Evolutionary conservation across 2,329 filamentous ascomycete genomes (phyloP).

Genomic region (Trichophyton benhamiae): DNA sequence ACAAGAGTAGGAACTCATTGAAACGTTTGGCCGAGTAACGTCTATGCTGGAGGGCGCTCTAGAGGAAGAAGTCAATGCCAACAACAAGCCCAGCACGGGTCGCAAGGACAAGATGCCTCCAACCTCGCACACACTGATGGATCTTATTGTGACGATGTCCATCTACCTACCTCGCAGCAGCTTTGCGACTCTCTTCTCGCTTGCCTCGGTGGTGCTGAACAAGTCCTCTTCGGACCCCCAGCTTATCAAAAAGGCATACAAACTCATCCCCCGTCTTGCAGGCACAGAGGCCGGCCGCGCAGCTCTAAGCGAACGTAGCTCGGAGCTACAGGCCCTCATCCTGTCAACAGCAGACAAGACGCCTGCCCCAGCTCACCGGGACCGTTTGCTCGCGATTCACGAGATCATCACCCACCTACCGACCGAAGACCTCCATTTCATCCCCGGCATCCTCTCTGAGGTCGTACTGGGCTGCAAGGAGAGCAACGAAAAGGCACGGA

Average conservation of each 20-base stretch:
- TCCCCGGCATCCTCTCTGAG: conserved; percentile 80
- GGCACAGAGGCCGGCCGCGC: conserved; percentile 63
- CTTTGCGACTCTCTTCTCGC: conserved; percentile 72
- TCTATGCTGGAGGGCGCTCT: conserved; percentile 68
- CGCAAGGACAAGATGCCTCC: conserved; percentile 70
- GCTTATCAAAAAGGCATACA: conserved; percentile 97
- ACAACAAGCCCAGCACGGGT: conserved; percentile 48
- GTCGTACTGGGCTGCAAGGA: conserved; percentile 96
- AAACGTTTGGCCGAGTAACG: conserved; percentile 79
- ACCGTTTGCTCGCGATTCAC: conserved; percentile 70
- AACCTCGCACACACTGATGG: conserved; percentile 88
- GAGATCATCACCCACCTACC: conserved; percentile 71
- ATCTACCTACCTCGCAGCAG: conserved; percentile 81
- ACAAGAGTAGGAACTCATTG: conserved; percentile 53
- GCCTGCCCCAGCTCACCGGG: conserved; percentile 71
- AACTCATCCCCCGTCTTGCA: conserved; percentile 81
- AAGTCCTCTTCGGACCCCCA: conserved; percentile 60
- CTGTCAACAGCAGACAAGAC: conserved; percentile 71
- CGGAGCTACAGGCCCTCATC: conserved; percentile 71
- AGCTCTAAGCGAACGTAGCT: conserved; percentile 64
- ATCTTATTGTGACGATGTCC: conserved; percentile 90
- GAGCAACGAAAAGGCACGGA: conserved; percentile 87
- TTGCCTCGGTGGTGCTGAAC: conserved; percentile 70
- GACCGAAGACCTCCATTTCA: conserved; percentile 72
- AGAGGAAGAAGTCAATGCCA: conserved; percentile 47